Conservation (phyloP, 306 rosid genomes). For the Medicago truncatula region DNA sequence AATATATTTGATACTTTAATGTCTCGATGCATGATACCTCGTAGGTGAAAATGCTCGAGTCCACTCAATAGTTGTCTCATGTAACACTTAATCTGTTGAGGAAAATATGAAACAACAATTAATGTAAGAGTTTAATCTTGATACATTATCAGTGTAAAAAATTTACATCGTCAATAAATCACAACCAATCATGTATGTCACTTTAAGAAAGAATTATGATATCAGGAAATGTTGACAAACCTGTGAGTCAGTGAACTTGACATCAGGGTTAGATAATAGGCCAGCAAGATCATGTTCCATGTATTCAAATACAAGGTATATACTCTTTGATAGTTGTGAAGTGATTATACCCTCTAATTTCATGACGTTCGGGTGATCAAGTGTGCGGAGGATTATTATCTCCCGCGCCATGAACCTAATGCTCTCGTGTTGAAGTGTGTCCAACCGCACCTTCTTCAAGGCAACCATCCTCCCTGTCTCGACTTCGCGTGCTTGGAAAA, state of each 20-base stretch:
- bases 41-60: constrained; percentile 85
- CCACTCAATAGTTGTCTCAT: constrained; percentile 95
- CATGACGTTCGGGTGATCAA: constrained; percentile 97
- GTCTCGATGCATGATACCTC: constrained; percentile 94
- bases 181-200: not conserved
- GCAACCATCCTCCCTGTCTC: constrained; percentile 84
- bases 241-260: constrained; percentile 82
- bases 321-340: constrained; percentile 74
- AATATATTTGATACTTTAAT: constrained; percentile 89
- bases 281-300: constrained; percentile 99
- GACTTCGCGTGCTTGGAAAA: constrained; percentile 83
- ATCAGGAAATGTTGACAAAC: constrained; percentile 48
- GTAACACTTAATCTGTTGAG: constrained; percentile 80
- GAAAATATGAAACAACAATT: constrained; percentile 27
- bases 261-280: constrained; percentile 69
- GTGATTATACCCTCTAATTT: constrained; percentile 87
- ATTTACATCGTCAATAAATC: not conserved
- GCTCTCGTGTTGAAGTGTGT: constrained; percentile 81
- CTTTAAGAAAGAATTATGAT: too few relatives aligned
- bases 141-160: not conserved
- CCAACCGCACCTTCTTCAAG: constrained; percentile 90
- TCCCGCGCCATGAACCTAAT: constrained; percentile 96
- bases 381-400: constrained; percentile 81
- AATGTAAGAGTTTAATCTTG: not conserved
- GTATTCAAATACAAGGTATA: constrained; percentile 96